Base-by-base conservation (phyloP, 192 early-diverging fungal genomes). In the Podila epigama region DNA sequence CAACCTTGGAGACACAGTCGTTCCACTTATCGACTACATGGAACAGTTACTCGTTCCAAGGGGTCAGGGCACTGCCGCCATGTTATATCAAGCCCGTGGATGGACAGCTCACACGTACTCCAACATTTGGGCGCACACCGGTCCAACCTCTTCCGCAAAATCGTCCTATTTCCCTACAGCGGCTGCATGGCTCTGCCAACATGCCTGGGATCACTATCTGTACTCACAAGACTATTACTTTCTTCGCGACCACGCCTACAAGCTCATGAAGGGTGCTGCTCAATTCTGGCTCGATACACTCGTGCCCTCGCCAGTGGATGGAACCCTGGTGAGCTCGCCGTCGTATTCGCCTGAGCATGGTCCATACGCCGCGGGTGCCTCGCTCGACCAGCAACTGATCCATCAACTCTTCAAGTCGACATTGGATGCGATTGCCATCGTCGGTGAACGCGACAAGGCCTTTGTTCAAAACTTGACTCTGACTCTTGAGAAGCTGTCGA, bases 51-150 rank as follows among this genome's bases (percentile, higher is more conserved):
- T 72, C 1, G 34, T 65, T 15, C 69, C 79, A 3, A 64, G 79
- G 12, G 79, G 79, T 35, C 60, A 72, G n/a, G 65, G 72, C 12
- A 80, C 79, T 13, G 79, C 79, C 5, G 41, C 35, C 9, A n/a
- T 72, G 10, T 62, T 68, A 18, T 50, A 80, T 28, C 59, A 66
- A 9, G 65, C 66, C 15, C 59, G 70, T n/a, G 79, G 79, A 59
- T 80, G 69, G 61, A 69, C 48, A 5, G 58, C 63, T 0, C 66
- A 80, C 48, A 41, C 69, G 2, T 71, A 64, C 15, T 72, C 69
- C 41, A 80, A 68, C 48, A 80, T 80, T 35, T 80, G 69, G 69
- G 79, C 65, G 20, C 70, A 71, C 15, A 80, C 79, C 9, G 79
- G 79, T 20, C 66, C 66, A 31, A 73, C 70, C 16, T 37, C 66